Evolutionary conservation across 2,329 filamentous ascomycete genomes (phyloP).

Genomic region (Xylaria sp.): DNA sequence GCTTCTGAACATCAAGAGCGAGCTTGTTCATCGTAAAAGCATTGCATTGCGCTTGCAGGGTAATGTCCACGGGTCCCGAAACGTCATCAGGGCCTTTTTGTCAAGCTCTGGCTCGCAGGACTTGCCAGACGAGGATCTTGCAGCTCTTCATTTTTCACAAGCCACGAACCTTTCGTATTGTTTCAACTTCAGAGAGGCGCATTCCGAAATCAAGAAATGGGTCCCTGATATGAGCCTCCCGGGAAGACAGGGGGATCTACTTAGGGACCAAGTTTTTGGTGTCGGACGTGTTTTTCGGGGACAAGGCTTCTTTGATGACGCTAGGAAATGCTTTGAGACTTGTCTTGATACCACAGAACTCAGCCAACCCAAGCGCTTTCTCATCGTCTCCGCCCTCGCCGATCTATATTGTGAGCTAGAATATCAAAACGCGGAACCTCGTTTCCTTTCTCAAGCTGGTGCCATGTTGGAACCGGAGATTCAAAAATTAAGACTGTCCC

Average conservation of each 20-base stretch:
- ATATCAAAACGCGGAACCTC: background rate
- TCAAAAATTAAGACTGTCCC: background rate
- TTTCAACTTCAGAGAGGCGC: background rate
- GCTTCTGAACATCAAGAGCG: background rate
- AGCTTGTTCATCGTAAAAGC: background rate
- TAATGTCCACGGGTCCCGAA: background rate
- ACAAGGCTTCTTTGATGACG: background rate
- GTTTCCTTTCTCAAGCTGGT: background rate
- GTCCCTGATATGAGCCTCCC: background rate
- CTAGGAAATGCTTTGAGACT: background rate
- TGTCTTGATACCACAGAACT: background rate
- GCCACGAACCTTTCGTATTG: background rate
- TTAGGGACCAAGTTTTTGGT: background rate
- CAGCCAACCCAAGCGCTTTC: background rate
- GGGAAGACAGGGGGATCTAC: background rate
- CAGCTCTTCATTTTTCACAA: background rate
- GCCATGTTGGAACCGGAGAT: background rate
- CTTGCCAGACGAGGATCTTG: background rate
- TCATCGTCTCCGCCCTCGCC: background rate
- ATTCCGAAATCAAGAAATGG: conserved; percentile 1
- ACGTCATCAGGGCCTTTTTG: background rate
- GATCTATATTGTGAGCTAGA: background rate
- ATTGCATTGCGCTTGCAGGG: background rate
- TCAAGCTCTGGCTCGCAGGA: background rate
- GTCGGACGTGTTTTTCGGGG: background rate